Base-by-base conservation (phyloP, 1,284 basidiomycete species). In the Cutaneotrichosporon dermatis region DNA sequence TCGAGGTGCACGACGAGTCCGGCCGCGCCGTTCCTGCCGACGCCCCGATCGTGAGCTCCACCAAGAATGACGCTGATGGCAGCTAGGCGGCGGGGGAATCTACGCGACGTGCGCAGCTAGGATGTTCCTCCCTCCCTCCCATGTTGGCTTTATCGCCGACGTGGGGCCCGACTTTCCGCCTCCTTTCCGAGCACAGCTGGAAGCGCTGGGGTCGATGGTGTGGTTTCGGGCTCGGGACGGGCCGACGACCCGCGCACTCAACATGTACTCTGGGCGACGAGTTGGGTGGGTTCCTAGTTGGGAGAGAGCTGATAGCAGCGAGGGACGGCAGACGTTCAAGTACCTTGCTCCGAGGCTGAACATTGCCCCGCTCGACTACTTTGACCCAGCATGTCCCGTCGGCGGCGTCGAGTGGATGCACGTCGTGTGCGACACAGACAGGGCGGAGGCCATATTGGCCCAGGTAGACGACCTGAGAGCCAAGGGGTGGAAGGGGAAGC, bases 41-140 rank as follows among this genome's bases (percentile, higher is more conserved):
- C 72, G 35, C 68, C 39, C 68, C 68, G 50, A 61, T 63, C 36
- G 74, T 73, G 49, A 37, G 71, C 59, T 13, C 13, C 33, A 35
- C 12, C 33, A 10, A 45, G n/a, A 33, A 15, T 25, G 25, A 35
- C 6, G 16, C 45, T 55, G 54, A 55, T 16, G 13, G 6, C 67
- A 93, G 88, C 91, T 96, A 61, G 93, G 93, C 37, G 93, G 93
- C 0, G 93, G 90, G 6, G 93, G 93, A 1, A 89, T 81, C 7
- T 93, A 71, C 90, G 64, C 64, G 1, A 53, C 50, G n/a, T 43
- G 51, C 2, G 53, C 56, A 2, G 57, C 58, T 8, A 51, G 53
- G 8, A 15, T 61, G 44, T 76, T 76, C 64, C 63, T 69, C 6
- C 63, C 75, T 1, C 55, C 76, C 1, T 66, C 80, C 8, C 73